Evolutionary conservation across 345 rosid species (phyloP).

Genomic region (Lepidium aucheri): DNA sequence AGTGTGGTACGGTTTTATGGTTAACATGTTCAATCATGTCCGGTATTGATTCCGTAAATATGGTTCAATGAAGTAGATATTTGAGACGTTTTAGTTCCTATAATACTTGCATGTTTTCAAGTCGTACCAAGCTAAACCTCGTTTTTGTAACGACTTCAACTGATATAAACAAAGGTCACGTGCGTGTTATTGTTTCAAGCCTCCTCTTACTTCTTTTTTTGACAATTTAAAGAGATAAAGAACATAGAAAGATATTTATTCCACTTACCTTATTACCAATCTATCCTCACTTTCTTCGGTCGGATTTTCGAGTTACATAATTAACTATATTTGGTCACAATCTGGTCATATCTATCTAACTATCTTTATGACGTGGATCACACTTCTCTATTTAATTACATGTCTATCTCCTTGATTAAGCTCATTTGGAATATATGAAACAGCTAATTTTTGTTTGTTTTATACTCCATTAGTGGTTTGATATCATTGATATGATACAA

Average conservation of each 20-base stretch:
- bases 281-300: conserved; percentile 9
- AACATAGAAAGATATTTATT: background rate
- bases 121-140: background rate
- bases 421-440: background rate
- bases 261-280: conserved; percentile 13
- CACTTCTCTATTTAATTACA: conserved; percentile 15
- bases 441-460: background rate
- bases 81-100: background rate
- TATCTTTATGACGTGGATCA: conserved; percentile 25
- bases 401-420: background rate
- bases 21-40: background rate
- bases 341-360: background rate
- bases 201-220: background rate
- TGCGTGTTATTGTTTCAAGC: conserved; percentile 2
- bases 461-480: background rate
- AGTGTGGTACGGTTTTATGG: background rate
- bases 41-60: background rate
- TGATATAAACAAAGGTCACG: conserved; percentile 18
- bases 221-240: conserved; percentile 22
- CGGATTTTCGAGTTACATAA: conserved; percentile 18
- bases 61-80: background rate
- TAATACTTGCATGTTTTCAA: background rate
- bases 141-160: conserved; percentile 1
- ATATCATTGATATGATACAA: background rate
- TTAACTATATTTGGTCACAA: conserved; percentile 10